Evolutionary conservation across 345 rosid species (phyloP), one percentile per base, ranked within the genome.

Genomic region (Fremontodendron californicum): DNA sequence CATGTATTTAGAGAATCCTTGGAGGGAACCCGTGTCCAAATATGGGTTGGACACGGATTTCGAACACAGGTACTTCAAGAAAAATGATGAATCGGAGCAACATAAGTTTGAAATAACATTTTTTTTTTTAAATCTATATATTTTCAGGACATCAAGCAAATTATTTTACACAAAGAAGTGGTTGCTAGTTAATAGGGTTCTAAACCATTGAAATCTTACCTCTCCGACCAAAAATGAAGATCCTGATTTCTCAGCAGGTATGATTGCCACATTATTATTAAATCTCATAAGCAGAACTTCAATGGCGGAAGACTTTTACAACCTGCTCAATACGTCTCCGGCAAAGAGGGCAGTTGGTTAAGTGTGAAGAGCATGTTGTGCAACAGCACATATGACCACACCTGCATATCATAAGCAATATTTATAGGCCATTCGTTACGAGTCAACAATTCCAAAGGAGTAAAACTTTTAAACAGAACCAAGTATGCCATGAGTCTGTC

Each of bases 351-450:
- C 98, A 93, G 80, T 75, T 89, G 77, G 86, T 85, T 86, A 96
- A 79, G 62, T 89, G 93, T 0, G 87, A 90, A 62, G 91, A 87
- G 84, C 99, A 96, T 27, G 91, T 10, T 12, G 75, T 86, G 83
- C 99, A 96, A 75, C 98, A 90, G 81, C 99, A 96, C 99, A 96
- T 91, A 82, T 93, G 99, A 70, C 96, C 99, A 79, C 99, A 96
- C 89, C 97, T 96, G 86, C 85, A 74, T 54, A 75, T 77, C 48
- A 63, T 64, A 35, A 78, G 29, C 21, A 31, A 67, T n/a, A n/a
- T n/a, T n/a, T n/a, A n/a, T 51, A 77, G 31, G 45, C 12, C 52
- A 10, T 25, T 25, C 35, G 7, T 67, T 27, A 25, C 5, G 10
- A 15, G 1, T 69, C 55, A 25, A 25, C 23, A 25, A 25, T 25